These are phyloP conservation scores for Rhizophagus prolifer DNA, from an alignment of 192 early-diverging fungal genomes.

Conservation along the genomic window DNA sequence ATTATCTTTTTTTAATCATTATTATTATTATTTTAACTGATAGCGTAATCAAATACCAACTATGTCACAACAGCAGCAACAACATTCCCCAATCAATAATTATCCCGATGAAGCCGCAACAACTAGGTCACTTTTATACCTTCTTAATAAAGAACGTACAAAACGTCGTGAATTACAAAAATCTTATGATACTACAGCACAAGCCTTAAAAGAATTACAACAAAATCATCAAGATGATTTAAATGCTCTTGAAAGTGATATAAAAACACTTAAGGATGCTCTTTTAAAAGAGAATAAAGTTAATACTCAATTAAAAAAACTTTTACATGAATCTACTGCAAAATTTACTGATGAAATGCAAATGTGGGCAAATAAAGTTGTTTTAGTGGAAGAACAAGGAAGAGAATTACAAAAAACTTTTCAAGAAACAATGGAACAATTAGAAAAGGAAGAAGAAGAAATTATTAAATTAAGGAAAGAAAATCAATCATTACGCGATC, in stretches of 20 bases:
- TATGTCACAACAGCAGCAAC: background rate
- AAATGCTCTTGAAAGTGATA: conserved; percentile 15
- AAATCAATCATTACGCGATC: conserved; percentile 16
- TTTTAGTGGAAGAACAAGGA: conserved; percentile 27
- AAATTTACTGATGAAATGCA: conserved; percentile 30
- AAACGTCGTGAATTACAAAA: conserved; percentile 26
- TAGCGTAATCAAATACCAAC: background rate
- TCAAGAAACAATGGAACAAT: conserved; percentile 13
- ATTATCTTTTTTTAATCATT: background rate
- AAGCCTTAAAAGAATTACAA: conserved; percentile 15
- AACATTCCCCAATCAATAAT: background rate
- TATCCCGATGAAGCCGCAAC: background rate
- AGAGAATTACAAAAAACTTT: conserved; percentile 30
- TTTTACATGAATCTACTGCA: conserved; percentile 13
- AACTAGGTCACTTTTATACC: conserved; percentile 20
- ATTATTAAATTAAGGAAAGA: conserved; percentile 13
- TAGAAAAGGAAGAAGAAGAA: conserved; percentile 26
- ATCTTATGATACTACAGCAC: background rate
- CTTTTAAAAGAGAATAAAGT: conserved; percentile 18
- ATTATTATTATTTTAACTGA: background rate
- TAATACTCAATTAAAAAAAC: conserved; percentile 24
- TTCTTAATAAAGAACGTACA: conserved; percentile 24
- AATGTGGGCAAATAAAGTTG: conserved; percentile 22
- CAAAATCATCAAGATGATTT: conserved; percentile 26
- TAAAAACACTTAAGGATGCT: conserved; percentile 15